phyloP scores from a whole-genome alignment of 148 eudicot genomes.

The Talinum fruticosum region DNA sequence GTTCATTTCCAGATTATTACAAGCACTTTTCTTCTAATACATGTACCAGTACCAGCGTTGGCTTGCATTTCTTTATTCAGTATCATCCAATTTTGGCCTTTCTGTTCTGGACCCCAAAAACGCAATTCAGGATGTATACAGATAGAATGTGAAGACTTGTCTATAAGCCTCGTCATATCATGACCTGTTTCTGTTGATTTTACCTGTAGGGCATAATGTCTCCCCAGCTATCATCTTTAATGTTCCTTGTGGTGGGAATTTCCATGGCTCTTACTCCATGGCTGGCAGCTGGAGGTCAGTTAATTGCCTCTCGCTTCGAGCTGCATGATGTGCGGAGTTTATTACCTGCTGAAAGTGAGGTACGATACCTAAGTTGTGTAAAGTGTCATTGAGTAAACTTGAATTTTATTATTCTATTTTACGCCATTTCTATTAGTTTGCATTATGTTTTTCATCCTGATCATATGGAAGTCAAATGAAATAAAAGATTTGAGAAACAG shows the following conservation, averaged over 20 bases:
- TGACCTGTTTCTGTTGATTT: conserved; percentile 18
- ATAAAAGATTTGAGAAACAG: background rate
- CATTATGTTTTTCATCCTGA: background rate
- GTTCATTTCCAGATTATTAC: background rate
- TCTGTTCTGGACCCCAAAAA: background rate
- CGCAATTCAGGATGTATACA: background rate
- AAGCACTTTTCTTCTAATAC: background rate
- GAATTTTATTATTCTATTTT: background rate
- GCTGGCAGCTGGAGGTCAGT: conserved; percentile 99
- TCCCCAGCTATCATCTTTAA: conserved; percentile 78
- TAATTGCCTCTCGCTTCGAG: conserved; percentile 95
- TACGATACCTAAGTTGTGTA: conserved; percentile 16
- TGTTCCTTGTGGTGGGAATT: conserved; percentile 93
- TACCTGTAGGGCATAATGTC: conserved; percentile 92
- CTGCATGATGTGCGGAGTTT: conserved; percentile 91
- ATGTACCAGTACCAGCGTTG: background rate
- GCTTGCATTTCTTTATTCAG: conserved; percentile 10
- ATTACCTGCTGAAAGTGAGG: conserved; percentile 97
- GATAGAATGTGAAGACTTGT: conserved; percentile 6
- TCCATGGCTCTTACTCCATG: conserved; percentile 98
- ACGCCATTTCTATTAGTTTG: background rate
- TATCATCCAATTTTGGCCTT: background rate
- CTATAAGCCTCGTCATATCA: background rate
- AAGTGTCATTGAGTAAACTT: background rate
- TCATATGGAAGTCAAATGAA: background rate